A percentile compares a stretch with the other conserved stretches of the same genome.
Conservation (phyloP, 495 filamentous ascomycete species). For the Annulohypoxylon maeteangense region DNA sequence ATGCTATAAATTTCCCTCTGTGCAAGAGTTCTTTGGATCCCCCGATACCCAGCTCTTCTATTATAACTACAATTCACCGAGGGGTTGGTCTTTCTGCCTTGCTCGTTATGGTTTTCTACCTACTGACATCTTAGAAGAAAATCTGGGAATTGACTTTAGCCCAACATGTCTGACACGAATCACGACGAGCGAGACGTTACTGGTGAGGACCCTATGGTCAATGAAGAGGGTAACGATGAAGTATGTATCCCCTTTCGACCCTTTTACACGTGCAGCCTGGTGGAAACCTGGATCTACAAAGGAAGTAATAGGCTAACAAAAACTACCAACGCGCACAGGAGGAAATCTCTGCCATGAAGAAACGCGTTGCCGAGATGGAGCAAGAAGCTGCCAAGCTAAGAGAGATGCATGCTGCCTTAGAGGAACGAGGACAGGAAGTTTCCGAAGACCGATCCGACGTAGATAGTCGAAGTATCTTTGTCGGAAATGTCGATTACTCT, state of each 20-base stretch:
- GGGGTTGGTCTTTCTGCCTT: conserved; percentile 29
- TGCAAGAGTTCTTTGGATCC: background rate
- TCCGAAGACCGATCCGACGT: conserved; percentile 96
- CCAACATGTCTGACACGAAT: conserved; percentile 47
- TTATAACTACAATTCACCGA: conserved; percentile 1
- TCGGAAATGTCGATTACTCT: conserved; percentile 98
- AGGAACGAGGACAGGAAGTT: conserved; percentile 82
- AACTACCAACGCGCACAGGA: conserved; percentile 57
- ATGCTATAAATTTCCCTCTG: background rate
- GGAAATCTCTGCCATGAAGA: conserved; percentile 98
- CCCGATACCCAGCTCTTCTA: background rate
- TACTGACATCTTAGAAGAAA: conserved; percentile 12
- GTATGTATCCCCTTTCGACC: conserved; percentile 44
- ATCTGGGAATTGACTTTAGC: background rate
- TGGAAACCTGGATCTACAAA: background rate
- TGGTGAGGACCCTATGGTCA: conserved; percentile 48
- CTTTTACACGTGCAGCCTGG: background rate
- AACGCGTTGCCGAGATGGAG: conserved; percentile 98
- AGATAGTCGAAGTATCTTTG: conserved; percentile 95
- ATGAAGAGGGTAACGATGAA: conserved; percentile 59
- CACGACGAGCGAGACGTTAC: conserved; percentile 44
- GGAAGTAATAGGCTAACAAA: conserved; percentile 30
- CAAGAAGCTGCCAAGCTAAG: conserved; percentile 95
- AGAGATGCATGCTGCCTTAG: conserved; percentile 93
- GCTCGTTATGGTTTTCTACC: background rate